These are phyloP conservation scores for Rubroshorea leprosula DNA, from an alignment of 345 rosid species.

Conservation along the genomic window DNA sequence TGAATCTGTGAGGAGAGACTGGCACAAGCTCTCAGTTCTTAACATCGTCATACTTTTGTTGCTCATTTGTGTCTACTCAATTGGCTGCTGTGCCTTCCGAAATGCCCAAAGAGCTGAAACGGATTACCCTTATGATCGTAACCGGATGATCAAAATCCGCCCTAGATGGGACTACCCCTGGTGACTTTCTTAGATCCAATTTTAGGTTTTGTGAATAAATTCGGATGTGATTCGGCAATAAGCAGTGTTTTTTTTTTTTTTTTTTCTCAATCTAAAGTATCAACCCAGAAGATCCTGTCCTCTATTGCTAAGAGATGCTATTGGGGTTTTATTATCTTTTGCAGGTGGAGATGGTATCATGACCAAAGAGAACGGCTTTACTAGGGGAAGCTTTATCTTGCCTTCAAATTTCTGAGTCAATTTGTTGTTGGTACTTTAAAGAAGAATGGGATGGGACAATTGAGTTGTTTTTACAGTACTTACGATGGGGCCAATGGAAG, in stretches of 20 bases:
- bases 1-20: constrained; percentile 69
- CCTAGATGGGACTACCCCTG: constrained; percentile 76
- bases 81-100: constrained; percentile 82
- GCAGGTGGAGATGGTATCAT: background rate
- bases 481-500: background rate
- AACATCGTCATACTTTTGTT: constrained; percentile 61
- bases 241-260: too few species aligned
- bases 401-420: background rate
- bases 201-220: too few species aligned
- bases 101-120: constrained; percentile 62
- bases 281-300: too few species aligned
- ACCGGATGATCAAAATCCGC: constrained; percentile 65
- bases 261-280: too few species aligned
- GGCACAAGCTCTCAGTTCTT: constrained; percentile 78
- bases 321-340: background rate
- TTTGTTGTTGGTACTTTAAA: constrained; percentile 16
- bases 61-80: constrained; percentile 57
- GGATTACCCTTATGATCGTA: constrained; percentile 51
- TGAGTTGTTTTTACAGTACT: background rate
- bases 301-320: background rate
- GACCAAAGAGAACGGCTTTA: background rate
- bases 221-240: too few species aligned
- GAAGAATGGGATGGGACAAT: constrained; percentile 11
- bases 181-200: constrained; percentile 31
- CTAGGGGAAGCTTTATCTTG: background rate